Percentiles rank a stretch among this genome's conserved stretches.
Evolutionary conservation across 2,329 filamentous ascomycete genomes (phyloP).

Genomic region (Colletotrichum orbiculare): DNA sequence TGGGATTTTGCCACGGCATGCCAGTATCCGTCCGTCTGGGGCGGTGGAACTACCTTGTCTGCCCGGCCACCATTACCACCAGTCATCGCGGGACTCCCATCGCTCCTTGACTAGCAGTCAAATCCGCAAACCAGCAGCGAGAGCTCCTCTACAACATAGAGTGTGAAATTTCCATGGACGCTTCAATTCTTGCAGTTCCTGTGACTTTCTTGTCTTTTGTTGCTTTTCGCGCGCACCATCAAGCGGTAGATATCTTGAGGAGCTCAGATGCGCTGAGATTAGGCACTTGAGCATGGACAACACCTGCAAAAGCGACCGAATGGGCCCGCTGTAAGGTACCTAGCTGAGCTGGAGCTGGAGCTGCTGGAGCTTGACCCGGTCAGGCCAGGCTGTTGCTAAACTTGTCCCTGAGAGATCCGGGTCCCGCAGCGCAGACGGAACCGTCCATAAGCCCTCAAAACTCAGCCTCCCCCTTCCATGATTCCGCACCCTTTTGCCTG

Average conservation of each 20-base stretch:
- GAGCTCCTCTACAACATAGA: neutral
- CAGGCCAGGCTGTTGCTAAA: slow-evolving; percentile 27
- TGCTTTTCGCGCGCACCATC: no score
- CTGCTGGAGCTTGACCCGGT: slow-evolving; percentile 8
- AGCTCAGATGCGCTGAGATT: no score
- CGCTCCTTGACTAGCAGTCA: neutral
- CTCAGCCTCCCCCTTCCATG: slow-evolving; percentile 33
- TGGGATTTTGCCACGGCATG: neutral
- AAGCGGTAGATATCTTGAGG: no score
- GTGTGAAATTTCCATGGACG: no score
- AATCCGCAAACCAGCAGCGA: slow-evolving; percentile 4
- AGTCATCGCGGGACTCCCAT: neutral
- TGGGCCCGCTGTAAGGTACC: no score
- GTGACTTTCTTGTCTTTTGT: no score
- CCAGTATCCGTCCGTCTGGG: neutral
- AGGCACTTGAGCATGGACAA: no score
- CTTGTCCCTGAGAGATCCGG: slow-evolving; percentile 18
- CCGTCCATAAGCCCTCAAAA: neutral
- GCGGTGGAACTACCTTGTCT: no score
- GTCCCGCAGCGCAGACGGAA: neutral
- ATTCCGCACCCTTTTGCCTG: neutral
- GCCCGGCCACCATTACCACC: neutral
- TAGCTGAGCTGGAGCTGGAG: slow-evolving; percentile 8
- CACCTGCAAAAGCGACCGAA: no score
- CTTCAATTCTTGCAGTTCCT: no score